phyloP scores from a whole-genome alignment of 1,284 basidiomycete species.

The Pterula multifida region DNA sequence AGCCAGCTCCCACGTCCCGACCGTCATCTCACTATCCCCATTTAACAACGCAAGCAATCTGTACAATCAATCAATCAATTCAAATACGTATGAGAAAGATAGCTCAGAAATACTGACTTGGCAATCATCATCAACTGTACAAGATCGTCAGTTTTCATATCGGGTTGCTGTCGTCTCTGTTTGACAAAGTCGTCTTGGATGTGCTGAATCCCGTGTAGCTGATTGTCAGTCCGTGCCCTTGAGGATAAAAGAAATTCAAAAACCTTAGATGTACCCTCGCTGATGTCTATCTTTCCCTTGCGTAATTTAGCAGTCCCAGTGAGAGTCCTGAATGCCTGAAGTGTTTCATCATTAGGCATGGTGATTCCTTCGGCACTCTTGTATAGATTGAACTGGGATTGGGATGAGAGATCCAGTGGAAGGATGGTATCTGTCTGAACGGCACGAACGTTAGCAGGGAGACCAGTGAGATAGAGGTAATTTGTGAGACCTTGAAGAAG shows the following conservation, averaged over 20 bases:
- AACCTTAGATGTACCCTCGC: constrained; percentile 43
- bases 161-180: constrained; percentile 34
- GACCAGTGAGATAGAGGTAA: background rate
- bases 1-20: constrained; percentile 33
- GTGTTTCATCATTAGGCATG: constrained; percentile 29
- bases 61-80: constrained; percentile 15
- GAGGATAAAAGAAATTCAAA: too few relatives aligned
- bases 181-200: constrained; percentile 68
- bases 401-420: constrained; percentile 24
- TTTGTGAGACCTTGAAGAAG: constrained; percentile 45
- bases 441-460: background rate
- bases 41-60: constrained; percentile 39
- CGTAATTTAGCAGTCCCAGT: constrained; percentile 36
- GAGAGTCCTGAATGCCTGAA: constrained; percentile 42
- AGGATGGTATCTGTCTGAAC: constrained; percentile 42
- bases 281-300: constrained; percentile 36
- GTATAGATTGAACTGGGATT: constrained; percentile 27
- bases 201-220: too few relatives aligned
- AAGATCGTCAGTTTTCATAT: constrained; percentile 46
- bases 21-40: constrained; percentile 30
- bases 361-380: constrained; percentile 28
- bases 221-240: too few relatives aligned
- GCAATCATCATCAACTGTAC: constrained; percentile 52
- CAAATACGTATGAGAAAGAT: constrained; percentile 1
- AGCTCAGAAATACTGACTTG: constrained; percentile 30